Evolutionary conservation across 129 eudicot species (phyloP), one percentile per base, ranked within the genome.

Genomic region (Flaveria ramosissima): DNA sequence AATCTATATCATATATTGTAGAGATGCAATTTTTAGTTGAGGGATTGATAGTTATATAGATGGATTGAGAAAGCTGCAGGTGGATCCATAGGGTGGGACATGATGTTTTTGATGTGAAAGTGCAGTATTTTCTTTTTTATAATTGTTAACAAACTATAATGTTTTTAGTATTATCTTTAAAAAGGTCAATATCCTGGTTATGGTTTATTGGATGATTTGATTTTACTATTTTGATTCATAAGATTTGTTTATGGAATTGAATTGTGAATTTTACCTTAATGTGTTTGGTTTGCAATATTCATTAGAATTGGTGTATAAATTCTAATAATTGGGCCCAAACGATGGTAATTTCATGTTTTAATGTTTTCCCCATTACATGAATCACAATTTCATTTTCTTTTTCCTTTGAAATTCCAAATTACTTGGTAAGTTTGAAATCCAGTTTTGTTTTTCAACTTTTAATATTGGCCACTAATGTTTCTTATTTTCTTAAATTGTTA

Each of bases 11-110:
- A 6, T 62, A 19, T 60, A 21, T 45, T 61, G 66, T n/a, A 71
- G 46, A 46, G 55, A 27, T 42, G 48, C 16, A 41, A 36, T 11
- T 73, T 12, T 53, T 23, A 51, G 52, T 47, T 56, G 43, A 13
- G 41, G 64, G 45, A 10, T 65, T 64, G 61, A 64, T 21, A 10
- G 74, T 72, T 72, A 62, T 79, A 79, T 79, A 72, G 74, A 73
- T 66, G 69, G 61, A 11, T 70, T 47, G 76, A 78, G 42, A 70
- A 20, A 39, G 55, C 21, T 9, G 59, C 72, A 16, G 77, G 82
- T 61, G 78, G 72, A 63, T 52, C 74, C 48, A 21, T 76, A 66
- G 43, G 52, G 19, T 56, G 48, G 59, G 81, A 27, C 36, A n/a
- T 68, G 2, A 26, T 48, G 76, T 8, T 21, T 20, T 48, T 70